phyloP scores from a whole-genome alignment of 148 eudicot species.

The Rhododendron henanense region DNA sequence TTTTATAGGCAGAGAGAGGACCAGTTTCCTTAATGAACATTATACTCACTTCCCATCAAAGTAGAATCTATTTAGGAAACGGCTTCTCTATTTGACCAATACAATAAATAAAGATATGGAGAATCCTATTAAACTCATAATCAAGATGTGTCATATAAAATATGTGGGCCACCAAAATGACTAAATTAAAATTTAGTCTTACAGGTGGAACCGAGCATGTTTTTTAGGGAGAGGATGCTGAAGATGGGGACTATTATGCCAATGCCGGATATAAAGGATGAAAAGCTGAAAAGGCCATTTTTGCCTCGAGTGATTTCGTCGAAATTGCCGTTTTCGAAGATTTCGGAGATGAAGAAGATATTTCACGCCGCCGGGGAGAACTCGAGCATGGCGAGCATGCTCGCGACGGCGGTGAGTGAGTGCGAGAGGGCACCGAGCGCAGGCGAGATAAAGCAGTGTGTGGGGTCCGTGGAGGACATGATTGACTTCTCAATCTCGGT shows the following conservation, averaged over 20 bases:
- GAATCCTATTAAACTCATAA: too few species aligned
- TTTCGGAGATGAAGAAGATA: constrained; percentile 19
- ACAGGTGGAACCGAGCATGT: constrained; percentile 48
- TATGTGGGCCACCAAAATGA: too few species aligned
- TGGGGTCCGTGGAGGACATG: constrained; percentile 51
- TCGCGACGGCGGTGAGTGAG: constrained; percentile 30
- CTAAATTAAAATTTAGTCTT: too few species aligned
- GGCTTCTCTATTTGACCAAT: too few species aligned
- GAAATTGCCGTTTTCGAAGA: constrained; percentile 38
- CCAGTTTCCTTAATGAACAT: too few species aligned
- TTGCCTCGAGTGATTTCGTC: constrained; percentile 35
- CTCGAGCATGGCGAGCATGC: constrained; percentile 39
- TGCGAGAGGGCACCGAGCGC: constrained; percentile 40
- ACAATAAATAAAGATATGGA: too few species aligned
- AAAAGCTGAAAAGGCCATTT: constrained; percentile 46
- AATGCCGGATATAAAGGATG: constrained; percentile 47
- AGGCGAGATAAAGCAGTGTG: constrained; percentile 49
- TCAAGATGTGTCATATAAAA: too few species aligned
- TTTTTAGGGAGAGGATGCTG: constrained; percentile 36
- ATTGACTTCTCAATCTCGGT: constrained; percentile 45
- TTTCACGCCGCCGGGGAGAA: constrained; percentile 47
- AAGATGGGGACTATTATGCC: constrained; percentile 40
- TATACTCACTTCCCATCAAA: too few species aligned
- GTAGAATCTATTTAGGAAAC: too few species aligned
- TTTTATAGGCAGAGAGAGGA: too few species aligned